Conservation (phyloP, 306 rosid species). For the Lagenaria siceraria region DNA sequence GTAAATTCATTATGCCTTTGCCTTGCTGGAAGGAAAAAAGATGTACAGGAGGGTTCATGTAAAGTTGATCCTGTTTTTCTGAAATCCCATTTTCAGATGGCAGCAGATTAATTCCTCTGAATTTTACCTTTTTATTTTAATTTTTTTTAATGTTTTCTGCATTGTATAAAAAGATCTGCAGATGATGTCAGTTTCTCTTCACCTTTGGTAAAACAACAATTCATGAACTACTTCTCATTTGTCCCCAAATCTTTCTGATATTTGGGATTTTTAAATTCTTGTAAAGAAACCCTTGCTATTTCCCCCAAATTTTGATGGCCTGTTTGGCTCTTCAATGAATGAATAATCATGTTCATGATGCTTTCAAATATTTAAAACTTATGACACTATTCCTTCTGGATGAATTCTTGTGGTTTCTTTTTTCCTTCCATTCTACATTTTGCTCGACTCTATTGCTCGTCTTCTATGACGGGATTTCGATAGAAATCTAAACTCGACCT, state of each 20-base stretch:
- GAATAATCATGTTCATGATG: slow-evolving; percentile 13
- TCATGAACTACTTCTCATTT: slow-evolving; percentile 63
- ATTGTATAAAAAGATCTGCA: slow-evolving; percentile 63
- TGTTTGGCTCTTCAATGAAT: slow-evolving; percentile 26
- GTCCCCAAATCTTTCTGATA: slow-evolving; percentile 28
- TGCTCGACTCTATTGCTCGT: neutral
- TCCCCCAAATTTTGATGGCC: slow-evolving; percentile 21
- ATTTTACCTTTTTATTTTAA: slow-evolving; percentile 28
- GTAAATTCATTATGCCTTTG: slow-evolving; percentile 75
- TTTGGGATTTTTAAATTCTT: slow-evolving; percentile 16
- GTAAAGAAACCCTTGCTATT: slow-evolving; percentile 24
- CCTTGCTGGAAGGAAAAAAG: slow-evolving; percentile 37
- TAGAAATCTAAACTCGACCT: neutral
- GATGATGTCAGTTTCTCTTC: slow-evolving; percentile 39
- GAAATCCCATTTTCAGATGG: slow-evolving; percentile 52
- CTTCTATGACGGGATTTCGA: too few relatives aligned
- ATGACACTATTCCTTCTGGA: neutral
- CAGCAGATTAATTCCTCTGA: slow-evolving; percentile 42
- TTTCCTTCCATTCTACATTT: neutral
- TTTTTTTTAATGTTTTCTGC: slow-evolving; percentile 22
- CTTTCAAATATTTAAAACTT: neutral
- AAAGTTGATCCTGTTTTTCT: slow-evolving; percentile 41
- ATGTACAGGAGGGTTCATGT: slow-evolving; percentile 63
- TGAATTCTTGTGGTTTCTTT: neutral
- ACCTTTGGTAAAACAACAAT: slow-evolving; percentile 39